phyloP scores from a whole-genome alignment of 163 green algal genomes.

The Prototheca wickerhamii region DNA sequence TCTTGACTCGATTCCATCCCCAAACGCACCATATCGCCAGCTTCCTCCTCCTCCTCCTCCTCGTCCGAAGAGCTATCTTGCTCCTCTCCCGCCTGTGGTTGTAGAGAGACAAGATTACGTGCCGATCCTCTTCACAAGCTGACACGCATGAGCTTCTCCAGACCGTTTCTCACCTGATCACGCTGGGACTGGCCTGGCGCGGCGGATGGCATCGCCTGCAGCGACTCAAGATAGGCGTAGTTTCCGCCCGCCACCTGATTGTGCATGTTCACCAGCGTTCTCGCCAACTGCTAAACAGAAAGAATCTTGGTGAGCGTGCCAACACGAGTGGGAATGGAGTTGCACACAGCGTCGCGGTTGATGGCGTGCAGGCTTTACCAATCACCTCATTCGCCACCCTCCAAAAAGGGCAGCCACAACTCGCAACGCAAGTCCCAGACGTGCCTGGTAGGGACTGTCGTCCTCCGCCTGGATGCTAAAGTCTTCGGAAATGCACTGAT shows the following conservation, averaged over 20 bases:
- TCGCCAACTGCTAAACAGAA: constrained; percentile 16
- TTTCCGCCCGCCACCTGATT: constrained; percentile 33
- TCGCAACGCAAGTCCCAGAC: too few relatives aligned
- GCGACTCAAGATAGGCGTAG: constrained; percentile 22
- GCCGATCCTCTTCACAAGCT: not conserved
- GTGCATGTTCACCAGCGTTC: constrained; percentile 35
- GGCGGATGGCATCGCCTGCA: not conserved
- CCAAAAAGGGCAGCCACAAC: too few relatives aligned
- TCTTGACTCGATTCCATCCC: too few relatives aligned
- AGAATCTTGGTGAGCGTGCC: not conserved
- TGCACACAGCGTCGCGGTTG: too few relatives aligned
- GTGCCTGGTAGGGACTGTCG: constrained; percentile 57
- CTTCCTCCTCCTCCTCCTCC: not conserved
- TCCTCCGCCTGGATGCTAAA: constrained; percentile 83
- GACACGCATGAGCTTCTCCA: not conserved
- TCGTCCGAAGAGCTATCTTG: not conserved
- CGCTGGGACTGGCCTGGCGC: not conserved
- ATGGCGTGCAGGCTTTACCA: too few relatives aligned
- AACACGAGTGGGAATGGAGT: too few relatives aligned
- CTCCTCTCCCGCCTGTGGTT: not conserved
- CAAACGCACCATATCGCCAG: not conserved
- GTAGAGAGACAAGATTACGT: too few relatives aligned
- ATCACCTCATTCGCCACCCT: too few relatives aligned
- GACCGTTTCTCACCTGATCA: constrained; percentile 2
- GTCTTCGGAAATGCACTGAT: constrained; percentile 62